Conservation (phyloP, 169 alveolate genomes). For the Eimeria sp. region DNA sequence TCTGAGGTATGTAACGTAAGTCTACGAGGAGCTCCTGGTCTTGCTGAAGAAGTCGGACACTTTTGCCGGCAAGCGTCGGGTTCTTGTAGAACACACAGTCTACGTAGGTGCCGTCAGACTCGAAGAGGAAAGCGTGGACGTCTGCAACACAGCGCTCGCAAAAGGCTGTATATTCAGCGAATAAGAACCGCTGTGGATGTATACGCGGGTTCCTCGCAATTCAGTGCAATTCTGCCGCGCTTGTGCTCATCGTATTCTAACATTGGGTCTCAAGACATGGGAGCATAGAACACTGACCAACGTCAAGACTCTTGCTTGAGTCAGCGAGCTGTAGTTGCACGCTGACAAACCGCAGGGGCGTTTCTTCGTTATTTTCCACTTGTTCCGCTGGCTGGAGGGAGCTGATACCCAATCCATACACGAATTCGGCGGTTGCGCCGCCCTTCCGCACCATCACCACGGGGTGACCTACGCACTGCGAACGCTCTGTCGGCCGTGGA, state of each 20-base stretch:
- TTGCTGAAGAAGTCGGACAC: conserved; percentile 67
- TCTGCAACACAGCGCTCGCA: conserved; percentile 16
- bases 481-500: background rate
- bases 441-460: conserved; percentile 39
- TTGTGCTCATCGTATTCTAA: background rate
- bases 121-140: conserved; percentile 77
- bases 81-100: conserved; percentile 78
- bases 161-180: background rate
- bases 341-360: conserved; percentile 61
- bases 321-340: conserved; percentile 59
- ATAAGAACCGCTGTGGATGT: background rate
- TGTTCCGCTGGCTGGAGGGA: conserved; percentile 21
- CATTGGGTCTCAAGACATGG: background rate
- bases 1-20: conserved; percentile 38
- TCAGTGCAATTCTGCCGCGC: background rate
- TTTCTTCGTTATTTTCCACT: conserved; percentile 24
- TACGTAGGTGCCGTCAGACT: conserved; percentile 61
- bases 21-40: conserved; percentile 67
- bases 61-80: conserved; percentile 71
- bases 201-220: background rate
- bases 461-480: background rate
- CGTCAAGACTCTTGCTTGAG: conserved; percentile 28
- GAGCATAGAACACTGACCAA: conserved; percentile 14
- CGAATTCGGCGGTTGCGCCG: conserved; percentile 64
- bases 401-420: conserved; percentile 61